Evolutionary conservation across 371 early-diverging fungal species (phyloP), one percentile per base, ranked within the genome.

Genomic region (Thermomucor indicae-seudaticae): DNA sequence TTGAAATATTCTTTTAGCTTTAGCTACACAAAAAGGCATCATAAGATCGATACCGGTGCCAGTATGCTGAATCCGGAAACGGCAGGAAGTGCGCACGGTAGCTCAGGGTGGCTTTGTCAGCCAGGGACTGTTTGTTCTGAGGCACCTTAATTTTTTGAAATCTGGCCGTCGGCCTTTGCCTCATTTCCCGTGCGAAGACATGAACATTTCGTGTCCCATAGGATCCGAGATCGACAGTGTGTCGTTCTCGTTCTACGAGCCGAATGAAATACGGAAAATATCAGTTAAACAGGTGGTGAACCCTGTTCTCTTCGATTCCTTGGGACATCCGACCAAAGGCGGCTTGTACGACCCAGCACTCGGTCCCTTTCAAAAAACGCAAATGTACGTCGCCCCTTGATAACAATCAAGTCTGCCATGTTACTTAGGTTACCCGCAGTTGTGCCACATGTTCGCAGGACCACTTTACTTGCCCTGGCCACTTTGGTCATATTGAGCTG

Each of bases 401-500:
- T 14, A 23, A 28, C 23, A 29, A 8, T 22, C 38, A 40, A 40
- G 17, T 43, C 7, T 43, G 10, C 25, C 6, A 43, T 12, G 40
- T 6, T 8, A 40, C 17, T 16, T n/a, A 29, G 20, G 37, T 16
- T 45, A 35, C 32, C 28, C 39, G 6, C 65, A 91, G 91, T 24
- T 97, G 98, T 72, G 80, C 78, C 0, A 97, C 97, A 8, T 97
- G 98, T 77, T 78, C 80, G 6, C 80, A 93, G 54, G 83, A 82
- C 45, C 78, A 86, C 69, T 82, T 81, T 60, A 71, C 78, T 30
- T 99, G 99, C 64, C 94, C 96, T 14, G 99, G 99, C 25, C 99
- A 99, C 58, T 99, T 97, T 81, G 99, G 99, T 31, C 99, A 99
- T 67, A 99, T 99, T 49, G 98, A 99, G 62, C 83, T 99, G 12